Percentiles rank a stretch among this genome's conserved stretches.
phyloP scores from a whole-genome alignment of 306 rosid species.

The Castanea crenata region DNA sequence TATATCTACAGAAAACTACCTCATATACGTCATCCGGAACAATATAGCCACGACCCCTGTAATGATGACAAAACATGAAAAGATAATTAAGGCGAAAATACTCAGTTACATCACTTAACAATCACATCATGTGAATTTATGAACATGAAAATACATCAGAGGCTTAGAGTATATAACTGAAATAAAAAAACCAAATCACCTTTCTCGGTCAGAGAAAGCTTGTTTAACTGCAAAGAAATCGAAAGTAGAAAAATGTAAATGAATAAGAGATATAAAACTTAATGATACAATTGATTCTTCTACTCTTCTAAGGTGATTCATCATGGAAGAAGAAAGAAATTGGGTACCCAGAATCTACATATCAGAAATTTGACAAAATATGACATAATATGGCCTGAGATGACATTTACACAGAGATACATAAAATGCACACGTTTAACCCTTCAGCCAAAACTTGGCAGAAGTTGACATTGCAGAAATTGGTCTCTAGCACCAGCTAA shows the following conservation, averaged over 20 bases:
- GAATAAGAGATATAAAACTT: neutral
- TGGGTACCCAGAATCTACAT: neutral
- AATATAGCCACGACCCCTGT: slow-evolving; percentile 80
- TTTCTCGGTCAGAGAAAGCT: slow-evolving; percentile 75
- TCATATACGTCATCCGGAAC: slow-evolving; percentile 68
- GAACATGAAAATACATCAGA: neutral
- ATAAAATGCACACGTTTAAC: too few relatives aligned
- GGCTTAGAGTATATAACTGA: slow-evolving; percentile 10
- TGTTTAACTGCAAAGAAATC: slow-evolving; percentile 61
- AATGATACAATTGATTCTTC: neutral
- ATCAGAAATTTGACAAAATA: too few relatives aligned
- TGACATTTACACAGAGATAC: too few relatives aligned
- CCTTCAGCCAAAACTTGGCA: too few relatives aligned
- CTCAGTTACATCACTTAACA: neutral
- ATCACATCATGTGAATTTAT: neutral
- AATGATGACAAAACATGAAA: slow-evolving; percentile 5
- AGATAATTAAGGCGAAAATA: neutral
- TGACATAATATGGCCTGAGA: too few relatives aligned
- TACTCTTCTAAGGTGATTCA: neutral
- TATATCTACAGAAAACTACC: slow-evolving; percentile 36
- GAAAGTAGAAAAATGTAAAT: neutral
- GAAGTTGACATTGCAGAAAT: too few relatives aligned
- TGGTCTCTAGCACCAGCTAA: too few relatives aligned
- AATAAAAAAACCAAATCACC: slow-evolving; percentile 32
- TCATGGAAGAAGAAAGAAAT: neutral